A percentile compares a stretch with the other conserved stretches of the same genome.
These are phyloP conservation scores for Linnemannia schmuckeri DNA, from an alignment of 192 early-diverging fungal species.

Conservation along the genomic window DNA sequence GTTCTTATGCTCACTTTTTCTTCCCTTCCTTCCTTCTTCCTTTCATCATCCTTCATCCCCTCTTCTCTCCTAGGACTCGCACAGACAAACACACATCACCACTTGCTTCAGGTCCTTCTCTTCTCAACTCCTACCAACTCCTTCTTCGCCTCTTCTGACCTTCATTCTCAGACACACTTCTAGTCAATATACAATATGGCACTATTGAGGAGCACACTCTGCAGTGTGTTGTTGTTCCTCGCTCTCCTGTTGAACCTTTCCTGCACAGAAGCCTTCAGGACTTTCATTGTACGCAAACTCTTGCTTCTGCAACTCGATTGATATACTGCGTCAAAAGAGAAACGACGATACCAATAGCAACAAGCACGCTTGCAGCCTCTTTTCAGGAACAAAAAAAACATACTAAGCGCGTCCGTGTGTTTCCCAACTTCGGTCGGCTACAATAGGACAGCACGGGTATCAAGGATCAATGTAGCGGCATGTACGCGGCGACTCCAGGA, in stretches of 20 bases:
- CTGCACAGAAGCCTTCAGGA: constrained; percentile 36
- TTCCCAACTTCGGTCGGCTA: neutral
- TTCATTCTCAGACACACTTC: constrained; percentile 3
- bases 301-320: neutral
- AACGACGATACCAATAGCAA: neutral
- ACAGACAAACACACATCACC: neutral
- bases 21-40: neutral
- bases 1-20: neutral
- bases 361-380: neutral
- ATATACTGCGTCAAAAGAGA: neutral
- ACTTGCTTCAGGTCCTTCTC: neutral
- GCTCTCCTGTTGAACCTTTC: constrained; percentile 22
- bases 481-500: constrained; percentile 28
- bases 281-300: constrained; percentile 22
- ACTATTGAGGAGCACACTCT: constrained; percentile 19
- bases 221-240: constrained; percentile 15
- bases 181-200: constrained; percentile 33
- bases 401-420: neutral
- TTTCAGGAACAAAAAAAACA: neutral
- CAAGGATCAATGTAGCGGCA: constrained; percentile 26
- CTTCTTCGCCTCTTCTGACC: neutral
- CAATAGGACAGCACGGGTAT: constrained; percentile 18
- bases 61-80: neutral
- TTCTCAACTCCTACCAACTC: neutral
- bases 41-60: neutral